phyloP scores from a whole-genome alignment of 257 asterid species.

The Nicotiana sylvestris region DNA sequence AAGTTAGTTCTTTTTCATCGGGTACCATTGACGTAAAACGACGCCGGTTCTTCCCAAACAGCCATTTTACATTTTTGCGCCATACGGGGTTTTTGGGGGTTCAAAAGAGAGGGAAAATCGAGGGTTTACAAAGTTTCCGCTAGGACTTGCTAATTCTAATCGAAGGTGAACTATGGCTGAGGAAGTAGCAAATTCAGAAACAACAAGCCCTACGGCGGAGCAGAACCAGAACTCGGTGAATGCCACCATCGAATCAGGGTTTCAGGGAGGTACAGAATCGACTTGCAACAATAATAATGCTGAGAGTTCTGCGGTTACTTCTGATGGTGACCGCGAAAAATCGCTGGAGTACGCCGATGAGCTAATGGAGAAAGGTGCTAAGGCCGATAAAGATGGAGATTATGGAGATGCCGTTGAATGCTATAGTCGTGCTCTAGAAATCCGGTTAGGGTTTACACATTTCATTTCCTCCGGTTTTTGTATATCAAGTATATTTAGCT shows the following conservation, averaged over 20 bases:
- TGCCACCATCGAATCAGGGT: constrained; percentile 43
- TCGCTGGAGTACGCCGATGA: constrained; percentile 58
- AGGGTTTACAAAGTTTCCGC: not conserved
- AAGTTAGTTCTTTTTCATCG: not conserved
- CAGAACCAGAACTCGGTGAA: constrained; percentile 56
- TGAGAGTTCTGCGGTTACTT: constrained; percentile 36
- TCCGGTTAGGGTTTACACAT: constrained; percentile 42
- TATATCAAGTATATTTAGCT: not conserved
- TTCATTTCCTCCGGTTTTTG: not conserved
- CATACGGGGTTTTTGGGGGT: constrained; percentile 10
- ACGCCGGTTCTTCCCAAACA: not conserved
- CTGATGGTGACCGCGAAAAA: constrained; percentile 43
- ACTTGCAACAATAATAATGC: constrained; percentile 41
- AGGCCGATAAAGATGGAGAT: constrained; percentile 64
- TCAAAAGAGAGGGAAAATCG: constrained; percentile 14
- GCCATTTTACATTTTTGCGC: constrained; percentile 20
- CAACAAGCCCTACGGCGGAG: constrained; percentile 21
- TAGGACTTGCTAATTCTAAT: constrained; percentile 12
- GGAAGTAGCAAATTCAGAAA: constrained; percentile 32
- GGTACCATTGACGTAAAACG: not conserved
- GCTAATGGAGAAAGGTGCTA: constrained; percentile 55
- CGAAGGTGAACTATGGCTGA: constrained; percentile 48
- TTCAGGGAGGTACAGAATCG: constrained; percentile 47
- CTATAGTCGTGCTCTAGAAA: constrained; percentile 96
- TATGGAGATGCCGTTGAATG: constrained; percentile 77